Evolutionary conservation across 2,329 filamentous ascomycete genomes (phyloP), one percentile per base, ranked within the genome.

Genomic region (Tetracladium maxilliforme): DNA sequence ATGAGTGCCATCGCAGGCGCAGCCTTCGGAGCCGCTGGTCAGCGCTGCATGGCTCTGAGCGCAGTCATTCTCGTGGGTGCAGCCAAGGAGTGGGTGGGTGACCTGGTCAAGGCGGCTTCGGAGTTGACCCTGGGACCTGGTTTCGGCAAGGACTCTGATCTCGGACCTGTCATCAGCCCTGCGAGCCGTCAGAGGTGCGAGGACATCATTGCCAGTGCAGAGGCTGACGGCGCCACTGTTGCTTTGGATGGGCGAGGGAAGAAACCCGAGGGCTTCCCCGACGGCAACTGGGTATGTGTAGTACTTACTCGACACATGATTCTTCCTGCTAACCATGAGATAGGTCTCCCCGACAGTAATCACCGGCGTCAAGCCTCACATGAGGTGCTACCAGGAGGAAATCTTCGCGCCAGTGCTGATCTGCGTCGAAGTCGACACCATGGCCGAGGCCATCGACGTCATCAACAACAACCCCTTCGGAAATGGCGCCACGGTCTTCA

Each of bases 21-120:
- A 22, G 71, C 72, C 3, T 78, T 77, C 31, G 72, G 72, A 38
- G 72, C 72, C 31, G 72, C 72, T 20, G 72, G 72, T 7, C 72
- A 78, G 51, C 56, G 72, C 30, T 78, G 72, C 43, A 78, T 78
- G 72, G 71, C 72, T 18, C 49, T 77, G 23, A 73, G 66, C 47
- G 72, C 70, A 0, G 49, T 71, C 7, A 70, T 78, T 25, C 63
- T 70, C 47, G 61, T 76, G 21, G 71, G 70, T 19, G 67, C 72
- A 46, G 72, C 69, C 16, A 66, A 70, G 44, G 61, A 72, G 17
- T 77, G 71, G 70, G 51, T 75, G 11, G 52, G 61, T 7, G 70
- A 76, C 37, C 59, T 76, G 26, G 70, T 65, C 3, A 65, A 71
- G 43, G 58, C 64, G 18, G 68, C 70, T 14, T 73, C 70, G 54